Conservation (phyloP, 768 basidiomycete species). For the Lactifluus pinguis region DNA sequence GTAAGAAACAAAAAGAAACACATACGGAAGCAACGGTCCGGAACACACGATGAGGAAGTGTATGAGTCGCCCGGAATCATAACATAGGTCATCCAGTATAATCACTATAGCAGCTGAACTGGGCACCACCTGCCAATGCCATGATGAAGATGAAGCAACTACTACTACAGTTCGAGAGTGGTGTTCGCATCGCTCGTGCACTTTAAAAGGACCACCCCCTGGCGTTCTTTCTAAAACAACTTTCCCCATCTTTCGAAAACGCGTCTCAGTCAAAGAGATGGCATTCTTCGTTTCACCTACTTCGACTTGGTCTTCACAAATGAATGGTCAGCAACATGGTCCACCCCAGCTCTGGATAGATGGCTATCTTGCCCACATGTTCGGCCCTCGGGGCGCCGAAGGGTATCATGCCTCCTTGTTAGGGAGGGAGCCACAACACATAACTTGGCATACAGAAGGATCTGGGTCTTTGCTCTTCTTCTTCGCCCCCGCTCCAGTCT, state of each 20-base stretch:
- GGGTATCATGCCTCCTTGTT: neutral
- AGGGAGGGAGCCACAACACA: neutral
- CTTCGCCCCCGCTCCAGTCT: neutral
- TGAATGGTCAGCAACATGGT: neutral
- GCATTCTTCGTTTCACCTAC: neutral
- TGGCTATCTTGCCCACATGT: neutral
- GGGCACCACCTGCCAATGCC: neutral
- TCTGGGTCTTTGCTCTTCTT: neutral
- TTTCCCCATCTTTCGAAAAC: neutral
- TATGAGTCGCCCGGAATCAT: no score
- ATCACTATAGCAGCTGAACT: neutral
- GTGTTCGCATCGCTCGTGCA: neutral
- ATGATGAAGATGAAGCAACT: neutral
- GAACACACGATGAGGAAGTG: no score
- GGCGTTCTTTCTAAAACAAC: neutral
- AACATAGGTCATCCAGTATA: neutral
- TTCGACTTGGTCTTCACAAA: neutral
- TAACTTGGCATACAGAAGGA: neutral
- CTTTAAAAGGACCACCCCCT: neutral
- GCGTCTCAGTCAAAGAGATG: neutral
- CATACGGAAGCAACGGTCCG: no score
- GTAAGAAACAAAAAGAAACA: no score
- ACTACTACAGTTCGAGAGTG: no score
- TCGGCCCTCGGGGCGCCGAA: neutral
- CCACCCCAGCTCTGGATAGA: neutral